phyloP scores from a whole-genome alignment of 2,329 filamentous ascomycete species.

The Myriangium duriaei region DNA sequence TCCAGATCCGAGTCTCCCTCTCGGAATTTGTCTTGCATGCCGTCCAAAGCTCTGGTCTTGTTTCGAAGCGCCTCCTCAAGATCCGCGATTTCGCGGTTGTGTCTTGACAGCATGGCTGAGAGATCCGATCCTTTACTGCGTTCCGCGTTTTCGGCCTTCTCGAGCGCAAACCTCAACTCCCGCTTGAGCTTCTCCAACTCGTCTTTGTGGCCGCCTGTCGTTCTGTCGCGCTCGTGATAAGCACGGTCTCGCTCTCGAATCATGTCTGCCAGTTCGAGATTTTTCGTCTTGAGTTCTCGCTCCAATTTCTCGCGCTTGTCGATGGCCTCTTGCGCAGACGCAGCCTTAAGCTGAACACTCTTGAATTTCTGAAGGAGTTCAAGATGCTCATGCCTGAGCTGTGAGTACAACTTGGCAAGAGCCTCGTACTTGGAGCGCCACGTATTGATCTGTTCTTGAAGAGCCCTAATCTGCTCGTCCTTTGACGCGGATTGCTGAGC shows the following conservation, averaged over 20 bases:
- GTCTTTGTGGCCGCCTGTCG: conserved; percentile 77
- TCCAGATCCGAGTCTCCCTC: conserved; percentile 81
- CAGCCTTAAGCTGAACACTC: conserved; percentile 86
- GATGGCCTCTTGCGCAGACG: conserved; percentile 92
- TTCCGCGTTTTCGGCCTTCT: conserved; percentile 84
- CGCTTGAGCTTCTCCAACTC: conserved; percentile 90
- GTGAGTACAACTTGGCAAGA: conserved; percentile 90
- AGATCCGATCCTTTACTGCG: conserved; percentile 89
- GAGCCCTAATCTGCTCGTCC: conserved; percentile 82
- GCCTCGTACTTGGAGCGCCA: conserved; percentile 97
- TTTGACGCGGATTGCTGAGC: conserved; percentile 77
- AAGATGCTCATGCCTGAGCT: conserved; percentile 86
- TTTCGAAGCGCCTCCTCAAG: conserved; percentile 80
- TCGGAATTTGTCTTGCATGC: conserved; percentile 62
- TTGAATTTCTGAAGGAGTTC: conserved; percentile 96
- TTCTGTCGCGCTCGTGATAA: conserved; percentile 80
- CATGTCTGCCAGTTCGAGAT: conserved; percentile 97
- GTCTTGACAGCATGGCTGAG: conserved; percentile 85
- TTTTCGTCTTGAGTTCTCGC: conserved; percentile 98
- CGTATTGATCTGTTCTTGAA: conserved; percentile 95
- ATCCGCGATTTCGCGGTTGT: conserved; percentile 94
- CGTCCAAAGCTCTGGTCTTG: conserved; percentile 79
- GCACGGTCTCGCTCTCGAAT: conserved; percentile 92
- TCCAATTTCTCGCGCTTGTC: conserved; percentile 90
- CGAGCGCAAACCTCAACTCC: conserved; percentile 81